Conservation (phyloP, 805 yeast genomes). For the Wilhelminamyces savonicus region DNA sequence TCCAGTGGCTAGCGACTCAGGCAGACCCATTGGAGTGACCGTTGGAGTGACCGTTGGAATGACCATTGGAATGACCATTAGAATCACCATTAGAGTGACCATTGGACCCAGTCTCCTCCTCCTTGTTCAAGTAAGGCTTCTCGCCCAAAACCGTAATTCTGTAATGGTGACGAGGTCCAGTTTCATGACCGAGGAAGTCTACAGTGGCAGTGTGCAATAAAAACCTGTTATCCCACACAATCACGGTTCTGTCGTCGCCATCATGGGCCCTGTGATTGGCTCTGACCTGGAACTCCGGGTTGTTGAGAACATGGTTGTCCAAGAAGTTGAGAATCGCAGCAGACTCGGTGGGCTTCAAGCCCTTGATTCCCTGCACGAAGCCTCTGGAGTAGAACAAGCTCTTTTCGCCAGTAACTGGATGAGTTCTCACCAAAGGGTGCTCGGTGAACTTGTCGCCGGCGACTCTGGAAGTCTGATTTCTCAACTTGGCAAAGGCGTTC, state of each 20-base stretch:
- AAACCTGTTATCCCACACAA: constrained; percentile 22
- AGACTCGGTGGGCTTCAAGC: constrained; percentile 16
- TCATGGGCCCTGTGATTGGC: constrained; percentile 18
- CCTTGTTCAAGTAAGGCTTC: constrained; percentile 13
- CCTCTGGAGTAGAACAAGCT: constrained; percentile 15
- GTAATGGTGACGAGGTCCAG: constrained; percentile 18
- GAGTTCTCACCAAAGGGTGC: constrained; percentile 22
- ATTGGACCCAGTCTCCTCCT: background rate
- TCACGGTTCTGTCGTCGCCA: constrained; percentile 16
- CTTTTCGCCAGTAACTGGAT: constrained; percentile 22
- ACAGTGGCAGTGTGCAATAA: constrained; percentile 15
- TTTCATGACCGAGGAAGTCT: constrained; percentile 17
- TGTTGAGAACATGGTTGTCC: constrained; percentile 13
- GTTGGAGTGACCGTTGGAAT: constrained; percentile 1
- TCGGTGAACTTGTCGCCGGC: constrained; percentile 16
- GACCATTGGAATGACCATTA: constrained; percentile 5
- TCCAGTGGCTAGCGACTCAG: too few relatives aligned
- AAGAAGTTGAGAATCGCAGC: constrained; percentile 15
- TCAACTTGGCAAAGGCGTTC: constrained; percentile 8
- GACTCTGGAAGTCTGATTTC: constrained; percentile 9
- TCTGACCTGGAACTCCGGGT: constrained; percentile 20
- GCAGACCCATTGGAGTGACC: too few relatives aligned
- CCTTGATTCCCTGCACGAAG: constrained; percentile 16
- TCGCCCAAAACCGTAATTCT: constrained; percentile 21
- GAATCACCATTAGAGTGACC: constrained; percentile 1